Conservation (phyloP, 768 basidiomycete genomes). For the Lactarius tabidus region DNA sequence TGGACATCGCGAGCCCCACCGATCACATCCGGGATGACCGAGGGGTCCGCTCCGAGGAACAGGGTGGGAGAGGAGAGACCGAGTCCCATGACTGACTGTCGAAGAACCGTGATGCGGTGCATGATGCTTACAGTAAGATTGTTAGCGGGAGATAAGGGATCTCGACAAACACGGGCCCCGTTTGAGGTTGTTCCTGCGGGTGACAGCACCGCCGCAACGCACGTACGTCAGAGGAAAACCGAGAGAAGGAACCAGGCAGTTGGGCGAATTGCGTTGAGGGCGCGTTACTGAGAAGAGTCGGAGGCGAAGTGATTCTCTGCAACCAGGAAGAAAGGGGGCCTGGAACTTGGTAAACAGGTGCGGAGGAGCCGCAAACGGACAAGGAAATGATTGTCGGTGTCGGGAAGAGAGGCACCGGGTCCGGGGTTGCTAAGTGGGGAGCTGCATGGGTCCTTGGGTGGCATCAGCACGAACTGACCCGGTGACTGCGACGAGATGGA, state of each 20-base stretch:
- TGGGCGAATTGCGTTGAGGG: slow-evolving; percentile 14
- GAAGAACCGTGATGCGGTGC: background rate
- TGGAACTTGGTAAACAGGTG: slow-evolving; percentile 17
- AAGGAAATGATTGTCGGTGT: slow-evolving; percentile 23
- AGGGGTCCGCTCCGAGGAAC: slow-evolving; percentile 6
- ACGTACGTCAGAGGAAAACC: slow-evolving; percentile 17
- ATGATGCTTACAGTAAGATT: background rate
- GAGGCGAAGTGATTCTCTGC: background rate
- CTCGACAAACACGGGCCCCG: slow-evolving; percentile 17
- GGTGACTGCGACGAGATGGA: background rate
- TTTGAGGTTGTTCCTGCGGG: slow-evolving; percentile 11
- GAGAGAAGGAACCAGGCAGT: slow-evolving; percentile 5
- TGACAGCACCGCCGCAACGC: slow-evolving; percentile 20
- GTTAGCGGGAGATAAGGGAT: slow-evolving; percentile 11
- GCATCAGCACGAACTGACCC: background rate
- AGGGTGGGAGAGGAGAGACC: background rate
- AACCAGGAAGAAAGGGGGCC: slow-evolving; percentile 13
- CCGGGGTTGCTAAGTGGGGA: slow-evolving; percentile 18
- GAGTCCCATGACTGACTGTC: slow-evolving; percentile 6
- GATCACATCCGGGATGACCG: slow-evolving; percentile 14
- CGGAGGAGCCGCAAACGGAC: slow-evolving; percentile 20
- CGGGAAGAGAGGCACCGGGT: slow-evolving; percentile 15
- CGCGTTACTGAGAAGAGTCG: slow-evolving; percentile 9
- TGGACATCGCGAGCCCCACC: slow-evolving; percentile 9
- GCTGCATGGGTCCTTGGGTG: background rate